Evolutionary conservation across 768 basidiomycete genomes (phyloP).

Genomic region (Coprinellus micaceus): DNA sequence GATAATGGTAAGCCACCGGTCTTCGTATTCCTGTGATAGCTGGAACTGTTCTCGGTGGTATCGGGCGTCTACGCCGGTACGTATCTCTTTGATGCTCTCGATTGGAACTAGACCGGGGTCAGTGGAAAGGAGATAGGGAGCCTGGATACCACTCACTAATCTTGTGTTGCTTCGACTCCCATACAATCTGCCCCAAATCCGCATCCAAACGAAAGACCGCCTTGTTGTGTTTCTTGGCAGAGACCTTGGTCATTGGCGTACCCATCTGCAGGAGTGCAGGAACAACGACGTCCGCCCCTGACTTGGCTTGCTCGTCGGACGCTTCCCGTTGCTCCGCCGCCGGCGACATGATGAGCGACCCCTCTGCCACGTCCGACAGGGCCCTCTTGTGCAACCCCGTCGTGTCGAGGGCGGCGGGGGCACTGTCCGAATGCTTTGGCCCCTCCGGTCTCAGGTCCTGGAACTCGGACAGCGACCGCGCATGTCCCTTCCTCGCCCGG

Average conservation of each 20-base stretch:
- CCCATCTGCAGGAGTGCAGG: constrained; percentile 59
- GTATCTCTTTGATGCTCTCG: constrained; percentile 86
- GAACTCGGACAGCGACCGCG: constrained; percentile 17
- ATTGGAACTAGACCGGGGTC: constrained; percentile 60
- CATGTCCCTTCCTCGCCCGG: constrained; percentile 9
- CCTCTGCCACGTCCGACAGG: constrained; percentile 14
- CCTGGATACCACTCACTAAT: constrained; percentile 51
- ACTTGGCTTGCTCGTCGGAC: constrained; percentile 8
- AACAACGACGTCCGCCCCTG: constrained; percentile 36
- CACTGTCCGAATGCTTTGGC: neutral
- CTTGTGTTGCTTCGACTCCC: constrained; percentile 67
- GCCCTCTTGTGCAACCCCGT: neutral
- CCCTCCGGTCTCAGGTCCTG: neutral
- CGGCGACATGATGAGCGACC: neutral
- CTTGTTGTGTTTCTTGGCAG: constrained; percentile 70
- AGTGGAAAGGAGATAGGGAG: constrained; percentile 22
- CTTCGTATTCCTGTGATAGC: constrained; percentile 60
- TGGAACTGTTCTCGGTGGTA: constrained; percentile 76
- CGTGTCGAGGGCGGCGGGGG: neutral
- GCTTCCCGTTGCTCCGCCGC: neutral
- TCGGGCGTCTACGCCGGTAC: constrained; percentile 68
- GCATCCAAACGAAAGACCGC: constrained; percentile 70
- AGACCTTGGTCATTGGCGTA: constrained; percentile 78
- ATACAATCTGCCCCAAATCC: constrained; percentile 77
- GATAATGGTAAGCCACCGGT: constrained; percentile 85